Percentiles rank a stretch among this genome's conserved stretches.
Conservation (phyloP, 2,329 filamentous ascomycete species). For the Cyphellophora europaea region DNA sequence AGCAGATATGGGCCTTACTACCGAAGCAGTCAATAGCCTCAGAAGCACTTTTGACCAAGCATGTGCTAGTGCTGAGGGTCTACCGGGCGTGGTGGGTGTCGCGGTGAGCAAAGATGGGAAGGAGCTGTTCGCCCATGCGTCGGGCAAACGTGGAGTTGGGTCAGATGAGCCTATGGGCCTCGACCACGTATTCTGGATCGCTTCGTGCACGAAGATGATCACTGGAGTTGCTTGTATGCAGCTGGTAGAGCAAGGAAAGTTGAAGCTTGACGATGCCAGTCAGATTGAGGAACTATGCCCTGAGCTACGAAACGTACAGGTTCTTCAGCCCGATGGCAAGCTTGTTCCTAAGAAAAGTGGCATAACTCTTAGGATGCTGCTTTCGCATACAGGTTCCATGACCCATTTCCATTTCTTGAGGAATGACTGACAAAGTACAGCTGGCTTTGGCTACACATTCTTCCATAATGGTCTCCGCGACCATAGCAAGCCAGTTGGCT, state of each 20-base stretch:
- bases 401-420: too few relatives aligned
- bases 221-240: conserved; percentile 46
- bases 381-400: conserved; percentile 40
- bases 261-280: conserved; percentile 40
- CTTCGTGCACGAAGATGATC: conserved; percentile 50
- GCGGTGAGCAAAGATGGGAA: conserved; percentile 19
- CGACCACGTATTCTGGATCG: conserved; percentile 36
- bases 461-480: conserved; percentile 32
- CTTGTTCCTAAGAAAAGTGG: conserved; percentile 27
- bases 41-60: conserved; percentile 6
- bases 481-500: conserved; percentile 34
- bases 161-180: conserved; percentile 16
- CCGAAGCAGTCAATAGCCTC: conserved; percentile 7
- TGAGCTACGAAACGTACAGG: conserved; percentile 38
- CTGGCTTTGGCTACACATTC: conserved; percentile 36
- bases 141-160: conserved; percentile 17
- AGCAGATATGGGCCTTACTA: conserved; percentile 7
- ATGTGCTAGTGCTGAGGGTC: conserved; percentile 24
- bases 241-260: conserved; percentile 42
- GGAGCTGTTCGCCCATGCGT: conserved; percentile 19
- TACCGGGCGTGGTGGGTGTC: conserved; percentile 23
- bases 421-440: conserved; percentile 12
- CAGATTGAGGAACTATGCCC: conserved; percentile 30
- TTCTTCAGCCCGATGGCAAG: conserved; percentile 28
- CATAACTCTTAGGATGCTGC: conserved; percentile 42